Evolutionary conservation across 1,284 basidiomycete species (phyloP).

Genomic region (Takashimella koratensis): DNA sequence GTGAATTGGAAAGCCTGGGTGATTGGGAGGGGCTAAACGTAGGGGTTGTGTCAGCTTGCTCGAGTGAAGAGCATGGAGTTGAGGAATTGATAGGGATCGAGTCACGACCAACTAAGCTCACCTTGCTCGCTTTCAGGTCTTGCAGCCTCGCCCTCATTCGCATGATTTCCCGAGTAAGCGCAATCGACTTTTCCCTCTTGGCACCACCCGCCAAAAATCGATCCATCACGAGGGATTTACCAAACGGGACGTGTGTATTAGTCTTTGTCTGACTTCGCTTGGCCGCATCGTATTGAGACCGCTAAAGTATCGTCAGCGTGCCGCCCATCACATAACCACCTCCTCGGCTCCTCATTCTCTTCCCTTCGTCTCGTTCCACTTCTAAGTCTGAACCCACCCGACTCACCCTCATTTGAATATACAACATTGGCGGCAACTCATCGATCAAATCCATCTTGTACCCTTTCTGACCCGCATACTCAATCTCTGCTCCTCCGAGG

Average conservation of each 20-base stretch:
- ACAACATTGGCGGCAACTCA: slow-evolving; percentile 81
- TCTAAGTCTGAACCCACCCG: no score
- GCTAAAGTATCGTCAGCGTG: slow-evolving; percentile 51
- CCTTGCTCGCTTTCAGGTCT: slow-evolving; percentile 65
- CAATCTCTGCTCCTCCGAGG: slow-evolving; percentile 79
- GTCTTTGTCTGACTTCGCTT: slow-evolving; percentile 79
- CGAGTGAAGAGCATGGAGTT: no score
- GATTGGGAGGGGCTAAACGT: slow-evolving; percentile 30
- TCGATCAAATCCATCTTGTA: slow-evolving; percentile 84
- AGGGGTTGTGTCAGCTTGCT: neutral
- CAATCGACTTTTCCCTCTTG: slow-evolving; percentile 67
- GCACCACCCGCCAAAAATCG: slow-evolving; percentile 75
- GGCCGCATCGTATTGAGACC: slow-evolving; percentile 85
- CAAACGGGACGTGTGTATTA: slow-evolving; percentile 90
- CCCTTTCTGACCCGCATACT: slow-evolving; percentile 80
- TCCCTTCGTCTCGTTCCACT: no score
- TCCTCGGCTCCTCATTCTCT: no score
- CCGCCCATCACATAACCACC: no score
- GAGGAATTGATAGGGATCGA: no score
- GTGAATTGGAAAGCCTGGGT: slow-evolving; percentile 31
- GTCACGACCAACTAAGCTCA: slow-evolving; percentile 40
- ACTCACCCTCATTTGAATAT: slow-evolving; percentile 87
- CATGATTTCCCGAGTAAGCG: slow-evolving; percentile 64
- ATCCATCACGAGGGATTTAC: slow-evolving; percentile 82
- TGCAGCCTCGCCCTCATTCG: slow-evolving; percentile 63